Base-by-base conservation (phyloP, 495 filamentous ascomycete species). In the Hypoxylon subgilvum region DNA sequence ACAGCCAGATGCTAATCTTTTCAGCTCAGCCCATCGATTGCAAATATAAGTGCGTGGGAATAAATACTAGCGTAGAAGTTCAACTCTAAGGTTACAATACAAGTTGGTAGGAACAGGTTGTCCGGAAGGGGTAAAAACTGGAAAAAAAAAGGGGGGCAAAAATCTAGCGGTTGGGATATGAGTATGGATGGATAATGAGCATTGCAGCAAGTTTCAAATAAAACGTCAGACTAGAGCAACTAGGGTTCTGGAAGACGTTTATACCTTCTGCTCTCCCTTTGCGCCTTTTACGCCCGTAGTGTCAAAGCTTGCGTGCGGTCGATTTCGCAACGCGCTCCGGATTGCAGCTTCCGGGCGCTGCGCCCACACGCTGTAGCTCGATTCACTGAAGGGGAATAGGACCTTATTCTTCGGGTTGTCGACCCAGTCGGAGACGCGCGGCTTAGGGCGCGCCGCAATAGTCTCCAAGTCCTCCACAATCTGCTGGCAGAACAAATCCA, bases 401-500 rank as follows among this genome's bases (percentile, higher is more conserved):
- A 89, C 81, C 43, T 79, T 74, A 65, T 94, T 94, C 6, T 64
- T 67, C n/a, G 65, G 58, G 22, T 75, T 79, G 14, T 68, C 69
- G 56, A 88, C 76, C 71, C 86, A 89, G 14, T 86, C 79, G 8
- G 80, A 71, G 38, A 79, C 70, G 22, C 77, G 75, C 4, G 82
- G 82, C n/a, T 83, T 73, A 12, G 81, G 79, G 1, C 70, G 78
- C 28, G 80, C 78, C 6, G 84, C 84, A 54, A 96, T 84, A 14
- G 88, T 81, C 61, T 92, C 88, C 63, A 96, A 76, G 56, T 96
- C 91, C 7, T 77, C 54, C 2, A 82, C 79, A 38, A 96, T 76
- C 62, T 88, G 84, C 6, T 83, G 78, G 69, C 90, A 93, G 77
- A 87, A 95, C 0, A 75, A 74, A 69, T 92, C 89, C 0, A 95